These are phyloP conservation scores for Rhodotorula sp. DNA, from an alignment of 1,284 basidiomycete species.

Conservation along the genomic window DNA sequence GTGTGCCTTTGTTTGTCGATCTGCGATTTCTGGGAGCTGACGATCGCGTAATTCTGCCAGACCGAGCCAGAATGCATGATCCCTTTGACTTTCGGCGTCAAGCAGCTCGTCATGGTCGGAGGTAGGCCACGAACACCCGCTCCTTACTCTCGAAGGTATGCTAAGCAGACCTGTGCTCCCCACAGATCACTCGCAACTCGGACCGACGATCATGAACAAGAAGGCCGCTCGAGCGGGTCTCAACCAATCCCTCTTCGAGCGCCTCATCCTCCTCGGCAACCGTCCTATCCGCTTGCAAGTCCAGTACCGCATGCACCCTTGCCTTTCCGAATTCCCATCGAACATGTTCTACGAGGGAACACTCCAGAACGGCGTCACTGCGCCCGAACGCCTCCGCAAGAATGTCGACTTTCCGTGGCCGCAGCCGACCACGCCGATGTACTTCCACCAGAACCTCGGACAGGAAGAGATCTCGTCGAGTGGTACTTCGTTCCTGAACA, in stretches of 20 bases:
- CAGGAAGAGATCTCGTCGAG: slow-evolving; percentile 99
- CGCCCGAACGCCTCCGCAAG: slow-evolving; percentile 92
- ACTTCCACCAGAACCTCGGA: slow-evolving; percentile 98
- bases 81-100: slow-evolving; percentile 94
- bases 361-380: slow-evolving; percentile 97
- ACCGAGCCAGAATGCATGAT: slow-evolving; percentile 89
- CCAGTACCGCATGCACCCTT: slow-evolving; percentile 99
- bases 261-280: slow-evolving; percentile 91
- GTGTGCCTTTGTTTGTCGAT: too few species aligned
- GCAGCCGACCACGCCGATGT: slow-evolving; percentile 95
- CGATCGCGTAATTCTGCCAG: slow-evolving; percentile 12
- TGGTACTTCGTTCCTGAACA: slow-evolving; percentile 97
- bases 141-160: neutral
- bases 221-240: slow-evolving; percentile 96
- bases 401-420: slow-evolving; percentile 99
- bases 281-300: slow-evolving; percentile 97
- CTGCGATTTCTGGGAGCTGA: slow-evolving; percentile 1
- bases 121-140: slow-evolving; percentile 48
- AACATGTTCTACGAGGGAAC: slow-evolving; percentile 99
- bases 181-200: slow-evolving; percentile 65
- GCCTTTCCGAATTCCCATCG: slow-evolving; percentile 96
- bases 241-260: slow-evolving; percentile 96
- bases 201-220: slow-evolving; percentile 99
- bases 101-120: slow-evolving; percentile 98
- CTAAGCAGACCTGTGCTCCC: neutral